Evolutionary conservation across 768 basidiomycete genomes (phyloP).

Genomic region (Pisolithus albus): DNA sequence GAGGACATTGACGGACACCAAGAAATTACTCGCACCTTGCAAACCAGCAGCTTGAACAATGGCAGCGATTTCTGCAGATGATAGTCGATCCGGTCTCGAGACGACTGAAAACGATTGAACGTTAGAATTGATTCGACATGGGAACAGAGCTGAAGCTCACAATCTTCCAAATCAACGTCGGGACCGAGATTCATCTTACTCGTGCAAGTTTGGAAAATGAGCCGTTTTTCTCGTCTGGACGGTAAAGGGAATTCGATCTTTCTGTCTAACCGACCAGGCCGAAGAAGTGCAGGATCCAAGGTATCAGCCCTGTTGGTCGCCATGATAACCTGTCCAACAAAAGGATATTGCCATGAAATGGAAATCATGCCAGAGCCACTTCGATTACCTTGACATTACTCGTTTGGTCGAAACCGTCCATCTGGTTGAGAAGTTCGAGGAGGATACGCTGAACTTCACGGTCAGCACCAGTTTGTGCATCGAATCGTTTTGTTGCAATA

Average conservation of each 20-base stretch:
- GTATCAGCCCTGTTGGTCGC: constrained; percentile 99
- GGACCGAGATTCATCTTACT: constrained; percentile 96
- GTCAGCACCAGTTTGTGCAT: constrained; percentile 98
- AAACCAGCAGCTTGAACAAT: constrained; percentile 96
- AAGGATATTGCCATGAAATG: neutral
- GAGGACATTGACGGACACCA: neutral
- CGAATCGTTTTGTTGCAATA: constrained; percentile 98
- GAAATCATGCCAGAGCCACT: neutral
- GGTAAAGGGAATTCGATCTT: constrained; percentile 99
- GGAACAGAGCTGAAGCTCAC: constrained; percentile 41
- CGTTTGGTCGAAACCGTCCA: constrained; percentile 99
- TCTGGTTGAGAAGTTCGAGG: constrained; percentile 94
- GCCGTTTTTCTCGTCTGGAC: constrained; percentile 86
- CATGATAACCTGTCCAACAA: constrained; percentile 81
- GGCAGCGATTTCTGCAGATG: constrained; percentile 91
- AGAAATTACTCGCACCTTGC: constrained; percentile 53
- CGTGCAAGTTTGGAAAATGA: constrained; percentile 98
- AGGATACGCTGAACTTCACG: constrained; percentile 98
- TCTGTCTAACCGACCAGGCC: constrained; percentile 94
- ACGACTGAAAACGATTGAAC: constrained; percentile 54
- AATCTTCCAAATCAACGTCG: constrained; percentile 97
- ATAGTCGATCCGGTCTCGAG: constrained; percentile 91
- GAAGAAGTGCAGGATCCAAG: constrained; percentile 92
- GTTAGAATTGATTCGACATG: constrained; percentile 11
- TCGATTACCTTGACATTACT: constrained; percentile 87